Evolutionary conservation across 345 rosid species (phyloP).

Genomic region (Brassica juncea): DNA sequence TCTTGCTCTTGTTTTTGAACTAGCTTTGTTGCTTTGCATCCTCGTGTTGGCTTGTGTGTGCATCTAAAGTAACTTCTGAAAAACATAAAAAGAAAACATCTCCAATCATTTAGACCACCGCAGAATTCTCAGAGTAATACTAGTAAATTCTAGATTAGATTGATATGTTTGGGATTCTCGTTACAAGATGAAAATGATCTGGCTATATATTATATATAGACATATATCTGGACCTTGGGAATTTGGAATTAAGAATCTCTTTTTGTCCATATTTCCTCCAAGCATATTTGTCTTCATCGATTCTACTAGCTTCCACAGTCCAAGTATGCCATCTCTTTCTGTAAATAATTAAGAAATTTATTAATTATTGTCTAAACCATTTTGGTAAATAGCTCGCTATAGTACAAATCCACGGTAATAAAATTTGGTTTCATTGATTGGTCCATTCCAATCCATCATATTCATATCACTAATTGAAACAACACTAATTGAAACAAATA

Average conservation of each 20-base stretch:
- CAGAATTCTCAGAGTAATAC: not conserved
- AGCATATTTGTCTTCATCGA: constrained; percentile 59
- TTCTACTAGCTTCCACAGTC: constrained; percentile 38
- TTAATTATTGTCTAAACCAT: not conserved
- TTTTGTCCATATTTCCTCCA: constrained; percentile 99
- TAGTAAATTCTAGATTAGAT: not conserved
- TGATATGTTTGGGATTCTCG: not conserved
- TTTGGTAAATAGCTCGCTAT: not conserved
- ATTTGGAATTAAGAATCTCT: constrained; percentile 58
- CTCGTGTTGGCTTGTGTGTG: constrained; percentile 69
- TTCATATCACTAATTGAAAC: constrained; percentile 7
- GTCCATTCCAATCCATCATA: constrained; percentile 16
- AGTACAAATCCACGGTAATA: constrained; percentile 14
- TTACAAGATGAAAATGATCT: not conserved
- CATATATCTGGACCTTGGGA: constrained; percentile 59
- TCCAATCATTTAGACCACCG: constrained; percentile 22
- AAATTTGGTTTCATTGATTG: not conserved
- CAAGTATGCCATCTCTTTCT: constrained; percentile 53
- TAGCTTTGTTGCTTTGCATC: constrained; percentile 69
- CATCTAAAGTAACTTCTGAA: constrained; percentile 88
- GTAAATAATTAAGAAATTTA: constrained; percentile 12
- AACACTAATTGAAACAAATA: not conserved
- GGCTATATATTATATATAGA: not conserved
- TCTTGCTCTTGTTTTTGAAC: constrained; percentile 65
- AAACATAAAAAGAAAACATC: constrained; percentile 12